Evolutionary conservation across 495 filamentous ascomycete genomes (phyloP).

Genomic region (Talaromyces wortmannii): DNA sequence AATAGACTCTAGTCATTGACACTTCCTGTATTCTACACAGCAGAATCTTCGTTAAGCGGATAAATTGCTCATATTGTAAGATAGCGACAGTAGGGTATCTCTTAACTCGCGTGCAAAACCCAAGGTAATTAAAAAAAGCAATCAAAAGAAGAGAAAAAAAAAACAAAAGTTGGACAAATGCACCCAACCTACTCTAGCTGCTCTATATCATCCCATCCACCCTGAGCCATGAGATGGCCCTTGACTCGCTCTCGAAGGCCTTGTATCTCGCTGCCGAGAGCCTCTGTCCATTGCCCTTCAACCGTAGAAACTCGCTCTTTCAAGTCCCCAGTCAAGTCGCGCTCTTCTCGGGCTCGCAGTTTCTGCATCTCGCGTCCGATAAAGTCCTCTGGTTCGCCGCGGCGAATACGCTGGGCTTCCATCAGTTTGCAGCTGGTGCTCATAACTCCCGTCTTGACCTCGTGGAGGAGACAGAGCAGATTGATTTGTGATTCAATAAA

Average conservation of each 20-base stretch:
- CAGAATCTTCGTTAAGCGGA: no score
- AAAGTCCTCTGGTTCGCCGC: conserved; percentile 43
- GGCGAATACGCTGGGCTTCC: conserved; percentile 49
- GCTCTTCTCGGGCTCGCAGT: conserved; percentile 58
- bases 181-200: conserved; percentile 29
- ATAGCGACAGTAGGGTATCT: conserved; percentile 18
- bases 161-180: conserved; percentile 3
- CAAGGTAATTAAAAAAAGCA: conserved; percentile 7
- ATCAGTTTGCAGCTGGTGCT: conserved; percentile 47
- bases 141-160: conserved; percentile 6
- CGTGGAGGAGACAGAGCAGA: conserved; percentile 85
- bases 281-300: conserved; percentile 80
- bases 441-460: conserved; percentile 77
- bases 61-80: not conserved
- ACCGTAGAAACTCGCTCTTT: conserved; percentile 87
- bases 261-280: conserved; percentile 53
- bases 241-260: conserved; percentile 50
- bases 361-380: conserved; percentile 51
- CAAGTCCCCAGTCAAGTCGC: conserved; percentile 69
- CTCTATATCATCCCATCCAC: conserved; percentile 67
- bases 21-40: no score
- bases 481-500: conserved; percentile 96
- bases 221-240: conserved; percentile 57
- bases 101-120: conserved; percentile 11
- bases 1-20: no score